Evolutionary conservation across 805 yeast genomes (phyloP).

Genomic region (Spathaspora sp.): DNA sequence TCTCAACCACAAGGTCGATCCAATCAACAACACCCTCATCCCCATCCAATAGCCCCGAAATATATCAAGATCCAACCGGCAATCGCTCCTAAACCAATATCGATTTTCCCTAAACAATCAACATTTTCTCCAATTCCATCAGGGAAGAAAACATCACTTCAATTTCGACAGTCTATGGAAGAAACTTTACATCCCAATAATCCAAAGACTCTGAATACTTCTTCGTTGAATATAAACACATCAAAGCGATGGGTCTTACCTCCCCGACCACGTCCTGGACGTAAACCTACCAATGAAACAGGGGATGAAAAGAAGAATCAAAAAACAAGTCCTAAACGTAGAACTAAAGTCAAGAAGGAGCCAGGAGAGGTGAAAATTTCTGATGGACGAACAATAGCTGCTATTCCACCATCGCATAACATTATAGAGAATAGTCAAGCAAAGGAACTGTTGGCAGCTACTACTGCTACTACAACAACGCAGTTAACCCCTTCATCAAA

Average conservation of each 20-base stretch:
- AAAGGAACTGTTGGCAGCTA: neutral
- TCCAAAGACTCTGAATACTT: neutral
- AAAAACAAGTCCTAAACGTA: conserved; percentile 6
- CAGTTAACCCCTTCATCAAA: neutral
- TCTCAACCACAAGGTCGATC: neutral
- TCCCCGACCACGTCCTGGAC: conserved; percentile 40
- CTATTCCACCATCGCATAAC: neutral
- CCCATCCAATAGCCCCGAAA: conserved; percentile 11
- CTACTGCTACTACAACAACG: neutral
- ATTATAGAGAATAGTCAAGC: neutral
- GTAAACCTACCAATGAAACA: conserved; percentile 26
- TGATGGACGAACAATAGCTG: neutral
- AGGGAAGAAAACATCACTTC: conserved; percentile 11
- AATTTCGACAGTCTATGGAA: conserved; percentile 6
- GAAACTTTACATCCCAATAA: neutral
- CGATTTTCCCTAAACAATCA: conserved; percentile 26
- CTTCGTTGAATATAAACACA: conserved; percentile 21
- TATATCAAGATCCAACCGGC: conserved; percentile 37
- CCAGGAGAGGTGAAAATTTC: neutral
- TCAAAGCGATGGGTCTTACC: conserved; percentile 39
- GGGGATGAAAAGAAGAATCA: conserved; percentile 4
- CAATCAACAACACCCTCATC: neutral
- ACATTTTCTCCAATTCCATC: conserved; percentile 18
- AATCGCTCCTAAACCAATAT: conserved; percentile 35
- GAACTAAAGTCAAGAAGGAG: conserved; percentile 5